Conservation (phyloP, 2,329 filamentous ascomycete species). For the Lasiodiplodia hormozganensis region DNA sequence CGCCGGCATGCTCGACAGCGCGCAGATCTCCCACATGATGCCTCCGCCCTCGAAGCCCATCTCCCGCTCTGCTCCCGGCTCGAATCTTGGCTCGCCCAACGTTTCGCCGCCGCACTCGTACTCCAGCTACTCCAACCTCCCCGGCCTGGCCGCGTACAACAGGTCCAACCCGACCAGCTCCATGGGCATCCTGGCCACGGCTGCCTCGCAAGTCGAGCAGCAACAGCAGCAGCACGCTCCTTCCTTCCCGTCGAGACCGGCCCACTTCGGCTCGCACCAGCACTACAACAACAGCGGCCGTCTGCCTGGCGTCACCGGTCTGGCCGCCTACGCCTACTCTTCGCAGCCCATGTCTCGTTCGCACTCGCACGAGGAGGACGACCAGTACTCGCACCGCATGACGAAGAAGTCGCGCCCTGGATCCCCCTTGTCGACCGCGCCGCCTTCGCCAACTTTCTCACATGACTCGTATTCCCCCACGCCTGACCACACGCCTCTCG, state of each 20-base stretch:
- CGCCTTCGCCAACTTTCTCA: slow-evolving; percentile 94
- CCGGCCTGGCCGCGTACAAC: slow-evolving; percentile 63
- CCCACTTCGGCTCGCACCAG: slow-evolving; percentile 48
- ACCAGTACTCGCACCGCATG: slow-evolving; percentile 76
- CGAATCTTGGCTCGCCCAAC: slow-evolving; percentile 88
- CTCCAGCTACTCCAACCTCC: slow-evolving; percentile 65
- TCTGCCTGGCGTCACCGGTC: slow-evolving; percentile 57
- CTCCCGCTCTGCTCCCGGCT: slow-evolving; percentile 86
- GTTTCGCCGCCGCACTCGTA: slow-evolving; percentile 94
- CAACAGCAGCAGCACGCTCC: slow-evolving; percentile 57
- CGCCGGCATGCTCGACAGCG: slow-evolving; percentile 59
- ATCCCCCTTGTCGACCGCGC: slow-evolving; percentile 93
- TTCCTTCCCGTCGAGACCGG: slow-evolving; percentile 43
- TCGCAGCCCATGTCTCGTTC: slow-evolving; percentile 87
- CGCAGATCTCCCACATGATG: slow-evolving; percentile 70
- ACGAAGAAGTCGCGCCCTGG: slow-evolving; percentile 91
- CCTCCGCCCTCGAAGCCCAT: slow-evolving; percentile 75
- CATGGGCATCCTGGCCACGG: slow-evolving; percentile 73
- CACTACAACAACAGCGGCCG: slow-evolving; percentile 62
- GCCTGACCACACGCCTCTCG: slow-evolving; percentile 97
- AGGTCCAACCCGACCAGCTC: slow-evolving; percentile 49
- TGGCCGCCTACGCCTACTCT: slow-evolving; percentile 65
- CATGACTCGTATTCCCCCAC: slow-evolving; percentile 95
- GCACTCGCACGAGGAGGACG: slow-evolving; percentile 83
- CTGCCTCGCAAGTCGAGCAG: slow-evolving; percentile 71